Evolutionary conservation across 2,329 filamentous ascomycete genomes (phyloP), one percentile per base, ranked within the genome.

Genomic region (Cercospora berteroae): DNA sequence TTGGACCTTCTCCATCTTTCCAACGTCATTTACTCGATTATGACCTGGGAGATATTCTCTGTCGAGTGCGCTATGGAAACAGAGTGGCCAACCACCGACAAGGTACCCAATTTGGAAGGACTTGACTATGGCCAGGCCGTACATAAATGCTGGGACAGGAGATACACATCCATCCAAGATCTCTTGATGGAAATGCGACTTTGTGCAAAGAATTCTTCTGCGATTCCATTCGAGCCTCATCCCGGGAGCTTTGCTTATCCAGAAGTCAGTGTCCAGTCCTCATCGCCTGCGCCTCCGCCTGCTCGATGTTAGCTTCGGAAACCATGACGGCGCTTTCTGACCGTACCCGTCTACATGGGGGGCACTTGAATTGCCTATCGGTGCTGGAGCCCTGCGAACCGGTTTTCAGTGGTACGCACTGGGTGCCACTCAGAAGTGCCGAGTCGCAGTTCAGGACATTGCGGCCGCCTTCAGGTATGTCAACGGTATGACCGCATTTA

Each of bases 1-100:
- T 63, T 69, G 50, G 64, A 69, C n/a, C 50, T 69, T 25, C 62
- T 69, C 23, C 61, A 69, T 52, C 65, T 69, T 50, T 64, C 65
- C 20, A 65, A 57, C 29, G 65, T 69, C 50, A 69, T 69, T 20
- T 63, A 67, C 33, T 69, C 67, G 12, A 69, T 69, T 31, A 60
- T 67, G 65, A 67, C 65, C 57, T 69, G 61, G 62, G 25, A 64
- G 23, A 55, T 18, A 9, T 69, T 67, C 50, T 69, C 65, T 33
- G 42, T 64, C 13, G 44, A 59, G 23, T 67, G 67, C 52, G 58
- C 31, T n/a, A 58, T 62, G 31, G 61, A 69, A 61, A 23, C 64
- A 29, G 57, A 69, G n/a, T 67, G 65, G 65, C 67, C 65, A 63
- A 63, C 18, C 59, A n/a, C 25, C 12, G 65, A 65, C 56, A 42